These are phyloP conservation scores for Penicillium lividum DNA, from an alignment of 495 filamentous ascomycete species.

Conservation along the genomic window DNA sequence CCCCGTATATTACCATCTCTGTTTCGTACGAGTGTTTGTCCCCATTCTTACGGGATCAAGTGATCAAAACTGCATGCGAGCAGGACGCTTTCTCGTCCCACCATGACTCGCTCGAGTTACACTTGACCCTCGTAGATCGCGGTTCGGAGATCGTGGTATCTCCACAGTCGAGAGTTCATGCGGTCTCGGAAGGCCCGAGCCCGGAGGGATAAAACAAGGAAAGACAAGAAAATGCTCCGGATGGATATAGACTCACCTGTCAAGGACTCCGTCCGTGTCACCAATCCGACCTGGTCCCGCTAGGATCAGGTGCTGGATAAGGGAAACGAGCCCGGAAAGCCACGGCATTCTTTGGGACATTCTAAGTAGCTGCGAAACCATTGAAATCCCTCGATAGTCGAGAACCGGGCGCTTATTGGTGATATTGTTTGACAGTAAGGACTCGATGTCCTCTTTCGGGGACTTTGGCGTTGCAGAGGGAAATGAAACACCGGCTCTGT, in stretches of 20 bases:
- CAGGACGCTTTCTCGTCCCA: constrained; percentile 38
- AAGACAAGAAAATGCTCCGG: constrained; percentile 18
- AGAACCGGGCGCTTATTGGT: constrained; percentile 66
- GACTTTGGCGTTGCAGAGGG: constrained; percentile 27
- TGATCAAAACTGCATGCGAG: constrained; percentile 68
- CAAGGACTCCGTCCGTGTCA: constrained; percentile 71
- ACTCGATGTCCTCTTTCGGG: constrained; percentile 18
- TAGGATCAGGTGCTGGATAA: constrained; percentile 71
- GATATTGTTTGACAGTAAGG: constrained; percentile 50
- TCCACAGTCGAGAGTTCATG: constrained; percentile 34
- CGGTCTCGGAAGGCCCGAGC: constrained; percentile 25
- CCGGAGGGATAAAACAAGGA: constrained; percentile 16
- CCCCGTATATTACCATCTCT: constrained; percentile 36
- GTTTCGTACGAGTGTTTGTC: constrained; percentile 3
- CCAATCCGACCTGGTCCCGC: constrained; percentile 73
- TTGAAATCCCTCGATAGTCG: constrained; percentile 70
- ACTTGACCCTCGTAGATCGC: constrained; percentile 41
- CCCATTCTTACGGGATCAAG: constrained; percentile 53
- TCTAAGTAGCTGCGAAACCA: constrained; percentile 67
- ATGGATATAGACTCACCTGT: constrained; percentile 71
- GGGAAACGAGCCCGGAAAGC: constrained; percentile 68
- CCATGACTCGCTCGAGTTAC: constrained; percentile 30
- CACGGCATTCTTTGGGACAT: constrained; percentile 81
- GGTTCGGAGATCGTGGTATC: constrained; percentile 40
- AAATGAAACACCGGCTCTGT: constrained; percentile 27